Percentiles rank a stretch among this genome's conserved stretches.
phyloP scores from a whole-genome alignment of 2,329 filamentous ascomycete species.

The Colletotrichum tropicale region DNA sequence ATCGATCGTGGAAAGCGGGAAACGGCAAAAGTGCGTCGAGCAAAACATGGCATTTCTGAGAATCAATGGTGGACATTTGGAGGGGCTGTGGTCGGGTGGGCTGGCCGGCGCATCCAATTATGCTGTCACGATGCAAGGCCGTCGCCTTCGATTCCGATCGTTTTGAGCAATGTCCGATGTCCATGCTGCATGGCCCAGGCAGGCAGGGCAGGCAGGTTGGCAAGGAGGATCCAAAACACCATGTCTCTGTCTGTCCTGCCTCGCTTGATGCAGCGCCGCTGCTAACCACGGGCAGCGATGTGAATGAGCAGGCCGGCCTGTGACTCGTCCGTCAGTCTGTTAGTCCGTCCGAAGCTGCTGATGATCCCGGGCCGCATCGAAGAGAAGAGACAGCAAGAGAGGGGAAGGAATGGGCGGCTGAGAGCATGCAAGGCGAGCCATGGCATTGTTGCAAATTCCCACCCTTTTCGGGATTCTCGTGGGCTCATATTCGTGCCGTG shows the following conservation, averaged over 20 bases:
- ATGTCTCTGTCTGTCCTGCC: slow-evolving; percentile 1
- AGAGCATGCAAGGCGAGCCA: not conserved
- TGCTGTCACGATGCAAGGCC: slow-evolving; percentile 4
- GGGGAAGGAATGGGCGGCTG: not conserved
- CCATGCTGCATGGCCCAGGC: not conserved
- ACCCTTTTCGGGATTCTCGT: not conserved
- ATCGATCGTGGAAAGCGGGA: not conserved
- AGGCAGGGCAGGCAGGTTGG: not conserved
- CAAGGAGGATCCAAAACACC: slow-evolving; percentile 11
- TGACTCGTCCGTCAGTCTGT: not conserved
- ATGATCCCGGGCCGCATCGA: not conserved
- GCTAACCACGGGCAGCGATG: not conserved
- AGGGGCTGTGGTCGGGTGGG: not conserved
- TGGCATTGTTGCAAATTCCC: not conserved
- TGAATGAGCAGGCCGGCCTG: not conserved
- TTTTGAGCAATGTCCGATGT: slow-evolving; percentile 1
- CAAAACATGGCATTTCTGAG: slow-evolving; percentile 14
- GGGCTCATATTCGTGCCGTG: not conserved
- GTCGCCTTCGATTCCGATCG: slow-evolving; percentile 14
- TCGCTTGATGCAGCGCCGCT: not conserved
- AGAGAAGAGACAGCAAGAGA: not conserved
- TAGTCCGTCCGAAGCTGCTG: not conserved
- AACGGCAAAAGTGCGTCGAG: slow-evolving; percentile 6
- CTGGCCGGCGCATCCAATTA: not conserved
- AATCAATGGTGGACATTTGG: not conserved